phyloP scores from a whole-genome alignment of 23 red algal species.

The Pyropia yezoensis region DNA sequence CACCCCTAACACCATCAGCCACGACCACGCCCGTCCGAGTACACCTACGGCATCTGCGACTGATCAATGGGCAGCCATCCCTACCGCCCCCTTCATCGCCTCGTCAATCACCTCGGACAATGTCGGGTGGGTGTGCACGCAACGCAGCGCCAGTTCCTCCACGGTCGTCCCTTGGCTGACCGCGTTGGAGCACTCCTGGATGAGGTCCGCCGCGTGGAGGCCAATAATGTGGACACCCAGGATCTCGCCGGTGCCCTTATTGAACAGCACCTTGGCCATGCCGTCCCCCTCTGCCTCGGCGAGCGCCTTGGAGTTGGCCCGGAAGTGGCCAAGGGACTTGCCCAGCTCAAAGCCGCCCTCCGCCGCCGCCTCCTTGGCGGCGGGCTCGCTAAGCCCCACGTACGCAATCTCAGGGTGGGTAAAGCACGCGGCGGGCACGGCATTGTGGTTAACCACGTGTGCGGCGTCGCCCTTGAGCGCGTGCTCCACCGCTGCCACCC shows the following conservation, averaged over 20 bases:
- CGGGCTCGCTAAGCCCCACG: conserved; percentile 83
- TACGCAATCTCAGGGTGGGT: conserved; percentile 96
- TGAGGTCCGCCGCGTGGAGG: conserved; percentile 93
- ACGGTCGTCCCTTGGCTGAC: conserved; percentile 68
- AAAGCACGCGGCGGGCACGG: conserved; percentile 94
- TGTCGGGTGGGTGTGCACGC: conserved; percentile 97
- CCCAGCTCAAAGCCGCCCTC: conserved; percentile 79
- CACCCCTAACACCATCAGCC: too few relatives aligned
- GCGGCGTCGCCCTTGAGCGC: conserved; percentile 45
- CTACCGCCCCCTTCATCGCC: conserved; percentile 89
- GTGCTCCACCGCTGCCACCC: conserved; percentile 87
- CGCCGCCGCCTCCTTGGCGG: conserved; percentile 63
- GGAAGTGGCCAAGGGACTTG: conserved; percentile 83
- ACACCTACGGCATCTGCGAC: too few relatives aligned
- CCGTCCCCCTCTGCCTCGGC: conserved; percentile 95
- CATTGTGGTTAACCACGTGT: conserved; percentile 64
- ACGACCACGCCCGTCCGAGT: too few relatives aligned
- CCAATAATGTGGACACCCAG: conserved; percentile 97
- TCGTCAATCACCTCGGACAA: conserved; percentile 95
- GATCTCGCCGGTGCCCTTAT: conserved; percentile 76
- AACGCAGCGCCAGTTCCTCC: conserved; percentile 75
- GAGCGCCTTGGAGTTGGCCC: conserved; percentile 94
- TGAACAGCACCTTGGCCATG: conserved; percentile 91
- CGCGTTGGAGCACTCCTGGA: conserved; percentile 96
- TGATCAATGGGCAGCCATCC: conserved; percentile 76